Evolutionary conservation across 306 rosid genomes (phyloP).

Genomic region (Betula pendula): DNA sequence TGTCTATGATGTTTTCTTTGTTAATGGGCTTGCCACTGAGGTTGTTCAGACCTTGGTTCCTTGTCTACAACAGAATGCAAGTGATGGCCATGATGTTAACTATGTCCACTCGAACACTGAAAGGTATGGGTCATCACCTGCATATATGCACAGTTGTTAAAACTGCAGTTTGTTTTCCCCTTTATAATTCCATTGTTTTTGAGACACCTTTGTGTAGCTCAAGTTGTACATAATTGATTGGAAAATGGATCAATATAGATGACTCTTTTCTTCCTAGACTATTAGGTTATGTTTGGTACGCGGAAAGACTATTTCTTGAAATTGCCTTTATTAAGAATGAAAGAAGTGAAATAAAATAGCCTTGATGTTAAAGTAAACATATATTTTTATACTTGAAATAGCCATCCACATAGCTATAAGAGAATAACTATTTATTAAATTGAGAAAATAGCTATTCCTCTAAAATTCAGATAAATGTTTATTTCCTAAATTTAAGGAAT

Average conservation of each 20-base stretch:
- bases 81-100: slow-evolving; percentile 51
- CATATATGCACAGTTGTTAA: background rate
- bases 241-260: background rate
- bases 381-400: no score
- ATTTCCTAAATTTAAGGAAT: no score
- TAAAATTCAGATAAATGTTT: no score
- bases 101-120: slow-evolving; percentile 64
- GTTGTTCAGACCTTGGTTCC: slow-evolving; percentile 83
- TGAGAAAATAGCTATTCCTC: no score
- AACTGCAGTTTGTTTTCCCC: background rate
- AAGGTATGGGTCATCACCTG: slow-evolving; percentile 43
- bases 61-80: slow-evolving; percentile 53
- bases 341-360: no score
- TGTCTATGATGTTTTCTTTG: slow-evolving; percentile 80
- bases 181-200: background rate
- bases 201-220: background rate
- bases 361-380: no score
- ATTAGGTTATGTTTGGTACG: no score
- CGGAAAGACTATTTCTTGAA: no score
- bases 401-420: no score
- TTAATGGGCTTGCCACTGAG: slow-evolving; percentile 57
- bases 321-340: no score
- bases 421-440: no score
- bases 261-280: background rate
- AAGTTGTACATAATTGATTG: background rate